Percentiles rank a stretch among this genome's conserved stretches.
Evolutionary conservation across 2,329 filamentous ascomycete genomes (phyloP).

Genomic region (Cercospora janseana): DNA sequence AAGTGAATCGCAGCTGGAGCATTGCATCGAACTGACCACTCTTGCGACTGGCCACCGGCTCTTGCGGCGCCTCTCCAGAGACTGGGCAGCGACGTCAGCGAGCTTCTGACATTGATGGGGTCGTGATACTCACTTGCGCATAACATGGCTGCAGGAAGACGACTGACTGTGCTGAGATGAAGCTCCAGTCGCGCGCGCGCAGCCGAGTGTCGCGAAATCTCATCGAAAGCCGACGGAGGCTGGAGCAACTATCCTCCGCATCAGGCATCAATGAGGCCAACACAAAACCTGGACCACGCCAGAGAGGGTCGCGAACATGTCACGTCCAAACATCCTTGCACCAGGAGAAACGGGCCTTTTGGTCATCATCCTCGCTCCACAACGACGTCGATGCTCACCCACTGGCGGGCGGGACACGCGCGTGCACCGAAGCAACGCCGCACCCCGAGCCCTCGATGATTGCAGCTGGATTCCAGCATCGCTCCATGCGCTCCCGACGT

Average conservation of each 20-base stretch:
- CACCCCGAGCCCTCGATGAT: not conserved
- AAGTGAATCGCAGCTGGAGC: conserved; percentile 32
- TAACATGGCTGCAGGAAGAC: conserved; percentile 33
- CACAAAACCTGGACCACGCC: not conserved
- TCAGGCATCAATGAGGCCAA: not conserved
- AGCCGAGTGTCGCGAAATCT: conserved; percentile 1
- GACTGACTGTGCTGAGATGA: not conserved
- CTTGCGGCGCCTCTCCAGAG: conserved; percentile 92
- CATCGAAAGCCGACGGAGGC: not conserved
- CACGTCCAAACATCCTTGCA: not conserved
- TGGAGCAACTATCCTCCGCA: not conserved
- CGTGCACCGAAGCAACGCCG: conserved; percentile 5
- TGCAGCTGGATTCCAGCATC: not conserved
- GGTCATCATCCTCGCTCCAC: conserved; percentile 3
- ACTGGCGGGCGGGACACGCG: not conserved
- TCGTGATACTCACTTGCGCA: conserved; percentile 40
- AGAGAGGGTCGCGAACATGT: not conserved
- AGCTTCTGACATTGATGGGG: not conserved
- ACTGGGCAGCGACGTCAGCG: conserved; percentile 55
- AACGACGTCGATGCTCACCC: conserved; percentile 4
- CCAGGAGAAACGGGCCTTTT: conserved; percentile 9
- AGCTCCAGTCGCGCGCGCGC: conserved; percentile 2
- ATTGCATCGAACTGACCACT: conserved; percentile 62
- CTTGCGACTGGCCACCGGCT: conserved; percentile 91
- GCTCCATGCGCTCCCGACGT: not conserved